A percentile compares a stretch with the other conserved stretches of the same genome.
Conservation (phyloP, 176 grass and related monocot genomes). For the Aegilops longissima region DNA sequence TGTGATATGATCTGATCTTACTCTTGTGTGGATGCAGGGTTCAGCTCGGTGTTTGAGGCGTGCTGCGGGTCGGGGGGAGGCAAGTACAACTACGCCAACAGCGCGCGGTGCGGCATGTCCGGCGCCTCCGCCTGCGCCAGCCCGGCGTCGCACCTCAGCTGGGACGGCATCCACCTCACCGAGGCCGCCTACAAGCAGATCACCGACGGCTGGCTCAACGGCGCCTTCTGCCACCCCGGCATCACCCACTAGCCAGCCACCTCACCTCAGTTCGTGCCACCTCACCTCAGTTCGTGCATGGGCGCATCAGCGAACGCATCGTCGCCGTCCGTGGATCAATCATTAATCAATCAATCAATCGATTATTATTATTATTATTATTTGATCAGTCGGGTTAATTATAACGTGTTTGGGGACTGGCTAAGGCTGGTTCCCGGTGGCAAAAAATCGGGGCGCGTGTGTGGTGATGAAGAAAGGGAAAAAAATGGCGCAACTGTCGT, state of each 20-base stretch:
- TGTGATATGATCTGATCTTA: no score
- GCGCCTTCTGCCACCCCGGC: conserved; percentile 47
- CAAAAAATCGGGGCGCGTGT: no score
- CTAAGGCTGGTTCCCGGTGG: not conserved
- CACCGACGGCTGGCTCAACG: conserved; percentile 67
- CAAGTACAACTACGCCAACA: conserved; percentile 65
- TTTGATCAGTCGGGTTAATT: not conserved
- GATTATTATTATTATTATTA: not conserved
- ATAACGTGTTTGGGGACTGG: not conserved
- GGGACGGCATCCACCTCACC: conserved; percentile 84
- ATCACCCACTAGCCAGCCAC: conserved; percentile 29
- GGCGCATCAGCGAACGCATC: no score
- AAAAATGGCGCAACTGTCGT: not conserved
- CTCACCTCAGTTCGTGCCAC: no score
- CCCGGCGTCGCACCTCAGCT: conserved; percentile 61
- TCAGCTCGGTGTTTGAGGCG: conserved; percentile 49
- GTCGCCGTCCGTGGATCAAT: no score
- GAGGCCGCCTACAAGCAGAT: conserved; percentile 57
- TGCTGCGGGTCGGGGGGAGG: conserved; percentile 57
- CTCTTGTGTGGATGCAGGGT: conserved; percentile 25
- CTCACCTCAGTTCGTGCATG: no score
- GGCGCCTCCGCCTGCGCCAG: conserved; percentile 51
- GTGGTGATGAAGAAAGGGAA: no score
- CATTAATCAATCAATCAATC: not conserved
- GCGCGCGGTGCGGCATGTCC: conserved; percentile 43